Evolutionary conservation across 345 rosid genomes (phyloP).

Genomic region (Dovyalis caffra): DNA sequence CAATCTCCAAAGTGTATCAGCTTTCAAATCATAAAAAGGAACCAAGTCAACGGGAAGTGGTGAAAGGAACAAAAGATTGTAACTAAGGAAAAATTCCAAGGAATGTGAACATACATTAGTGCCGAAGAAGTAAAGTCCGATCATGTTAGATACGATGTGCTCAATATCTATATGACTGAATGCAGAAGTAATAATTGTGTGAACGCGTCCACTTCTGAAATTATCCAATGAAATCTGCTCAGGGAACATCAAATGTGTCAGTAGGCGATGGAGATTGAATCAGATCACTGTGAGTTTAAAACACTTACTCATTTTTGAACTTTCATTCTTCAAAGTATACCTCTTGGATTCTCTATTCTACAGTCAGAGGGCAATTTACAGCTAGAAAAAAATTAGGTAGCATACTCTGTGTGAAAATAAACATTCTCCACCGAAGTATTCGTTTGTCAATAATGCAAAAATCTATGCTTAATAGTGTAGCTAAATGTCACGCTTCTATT

Average conservation of each 20-base stretch:
- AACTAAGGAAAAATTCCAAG: constrained; percentile 17
- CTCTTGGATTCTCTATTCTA: neutral
- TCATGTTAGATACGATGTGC: constrained; percentile 77
- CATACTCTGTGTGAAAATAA: neutral
- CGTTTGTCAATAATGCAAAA: neutral
- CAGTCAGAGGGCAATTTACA: neutral
- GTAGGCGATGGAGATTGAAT: neutral
- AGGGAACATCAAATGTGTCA: constrained; percentile 26
- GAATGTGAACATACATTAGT: constrained; percentile 45
- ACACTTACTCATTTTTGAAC: neutral
- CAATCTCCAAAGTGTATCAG: no score
- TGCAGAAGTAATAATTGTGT: constrained; percentile 73
- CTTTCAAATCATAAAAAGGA: neutral
- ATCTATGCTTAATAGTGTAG: neutral
- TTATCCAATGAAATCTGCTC: constrained; percentile 84
- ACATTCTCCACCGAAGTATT: neutral
- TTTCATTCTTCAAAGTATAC: neutral
- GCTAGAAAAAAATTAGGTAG: neutral
- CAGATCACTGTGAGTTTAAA: neutral
- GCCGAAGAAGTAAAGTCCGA: constrained; percentile 94
- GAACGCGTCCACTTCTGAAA: constrained; percentile 57
- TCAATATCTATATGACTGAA: constrained; percentile 73
- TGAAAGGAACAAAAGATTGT: neutral
- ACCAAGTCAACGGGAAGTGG: constrained; percentile 12
- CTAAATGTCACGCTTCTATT: neutral